phyloP scores from a whole-genome alignment of 1,284 basidiomycete genomes.

The Ceratobasidium sp. region DNA sequence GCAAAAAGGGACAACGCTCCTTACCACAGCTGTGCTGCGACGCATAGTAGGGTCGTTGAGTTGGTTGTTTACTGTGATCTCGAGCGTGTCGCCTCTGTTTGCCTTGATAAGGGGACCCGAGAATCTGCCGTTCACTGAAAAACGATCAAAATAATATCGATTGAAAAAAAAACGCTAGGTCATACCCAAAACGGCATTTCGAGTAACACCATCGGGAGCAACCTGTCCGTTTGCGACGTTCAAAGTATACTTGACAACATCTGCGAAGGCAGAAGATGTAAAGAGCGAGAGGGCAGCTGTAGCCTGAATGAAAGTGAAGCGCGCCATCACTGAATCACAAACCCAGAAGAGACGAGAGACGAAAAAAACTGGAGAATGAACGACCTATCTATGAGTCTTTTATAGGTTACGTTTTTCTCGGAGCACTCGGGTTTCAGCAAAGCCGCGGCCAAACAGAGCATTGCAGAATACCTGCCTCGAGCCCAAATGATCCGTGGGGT shows the following conservation, averaged over 20 bases:
- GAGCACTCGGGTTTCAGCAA: background rate
- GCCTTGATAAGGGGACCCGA: constrained; percentile 51
- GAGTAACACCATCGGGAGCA: constrained; percentile 55
- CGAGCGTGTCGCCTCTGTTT: constrained; percentile 50
- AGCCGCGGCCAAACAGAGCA: background rate
- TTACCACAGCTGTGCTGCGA: constrained; percentile 54
- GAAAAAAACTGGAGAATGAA: background rate
- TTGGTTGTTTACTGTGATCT: constrained; percentile 50
- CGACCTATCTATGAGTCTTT: background rate
- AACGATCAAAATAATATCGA: constrained; percentile 43
- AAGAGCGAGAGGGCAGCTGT: constrained; percentile 42
- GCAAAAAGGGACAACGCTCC: constrained; percentile 36
- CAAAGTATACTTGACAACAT: constrained; percentile 32
- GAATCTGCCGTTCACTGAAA: constrained; percentile 49
- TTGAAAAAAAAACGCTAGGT: constrained; percentile 6
- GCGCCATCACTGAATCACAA: constrained; percentile 19
- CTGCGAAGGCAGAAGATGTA: constrained; percentile 29
- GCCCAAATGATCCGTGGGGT: constrained; percentile 24
- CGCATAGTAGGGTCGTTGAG: constrained; percentile 52
- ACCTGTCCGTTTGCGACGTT: constrained; percentile 42
- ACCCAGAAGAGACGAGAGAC: constrained; percentile 17
- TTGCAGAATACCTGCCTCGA: background rate
- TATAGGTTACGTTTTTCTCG: background rate
- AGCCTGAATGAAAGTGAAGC: constrained; percentile 34
- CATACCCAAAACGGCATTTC: constrained; percentile 52